phyloP scores from a whole-genome alignment of 192 early-diverging fungal genomes.

The Backusella sp. region DNA sequence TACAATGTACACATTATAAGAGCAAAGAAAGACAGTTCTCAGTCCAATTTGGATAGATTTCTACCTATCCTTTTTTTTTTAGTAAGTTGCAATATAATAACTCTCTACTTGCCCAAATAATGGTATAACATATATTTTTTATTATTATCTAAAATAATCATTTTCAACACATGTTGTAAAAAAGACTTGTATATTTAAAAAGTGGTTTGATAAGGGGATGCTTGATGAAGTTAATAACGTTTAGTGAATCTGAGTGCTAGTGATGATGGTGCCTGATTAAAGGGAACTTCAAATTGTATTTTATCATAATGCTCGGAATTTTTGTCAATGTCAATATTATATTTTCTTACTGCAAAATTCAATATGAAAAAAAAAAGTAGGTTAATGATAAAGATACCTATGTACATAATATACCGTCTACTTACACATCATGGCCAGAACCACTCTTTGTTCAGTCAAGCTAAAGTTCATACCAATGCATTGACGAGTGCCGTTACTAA shows the following conservation, averaged over 20 bases:
- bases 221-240: neutral
- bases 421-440: constrained; percentile 51
- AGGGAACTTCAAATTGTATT: neutral
- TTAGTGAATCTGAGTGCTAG: neutral
- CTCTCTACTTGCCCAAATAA: neutral
- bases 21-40: too few relatives aligned
- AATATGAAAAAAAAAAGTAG: neutral
- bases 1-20: too few relatives aligned
- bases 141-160: neutral
- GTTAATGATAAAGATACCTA: neutral
- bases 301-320: neutral
- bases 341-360: neutral
- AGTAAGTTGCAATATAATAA: neutral
- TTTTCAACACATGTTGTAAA: neutral
- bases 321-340: neutral
- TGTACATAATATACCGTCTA: neutral
- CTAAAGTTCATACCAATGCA: constrained; percentile 63
- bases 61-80: too few relatives aligned
- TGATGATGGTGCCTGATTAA: neutral
- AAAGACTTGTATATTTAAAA: neutral
- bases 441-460: constrained; percentile 56
- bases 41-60: too few relatives aligned
- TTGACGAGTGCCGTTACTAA: constrained; percentile 52
- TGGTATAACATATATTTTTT: neutral
- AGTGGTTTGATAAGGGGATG: neutral